Conservation (phyloP, 2,329 filamentous ascomycete genomes). For the Seiridium unicorne region DNA sequence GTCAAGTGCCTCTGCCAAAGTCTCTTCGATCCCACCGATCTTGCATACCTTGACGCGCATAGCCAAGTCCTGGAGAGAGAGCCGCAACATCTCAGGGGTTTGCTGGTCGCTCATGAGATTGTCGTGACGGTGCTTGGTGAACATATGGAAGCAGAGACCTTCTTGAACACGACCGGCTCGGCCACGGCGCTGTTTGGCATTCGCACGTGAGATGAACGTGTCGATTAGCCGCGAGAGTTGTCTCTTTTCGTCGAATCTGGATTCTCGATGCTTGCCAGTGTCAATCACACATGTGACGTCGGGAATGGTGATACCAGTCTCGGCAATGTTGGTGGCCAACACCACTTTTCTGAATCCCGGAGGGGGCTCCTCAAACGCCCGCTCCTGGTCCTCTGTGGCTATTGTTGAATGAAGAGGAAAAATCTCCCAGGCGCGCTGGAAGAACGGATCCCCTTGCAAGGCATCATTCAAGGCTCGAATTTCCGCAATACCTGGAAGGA, state of each 20-base stretch:
- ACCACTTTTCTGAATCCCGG: constrained; percentile 87
- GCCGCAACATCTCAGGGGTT: constrained; percentile 90
- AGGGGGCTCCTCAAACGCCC: constrained; percentile 84
- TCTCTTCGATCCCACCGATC: constrained; percentile 88
- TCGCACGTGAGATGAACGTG: constrained; percentile 92
- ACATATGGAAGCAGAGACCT: constrained; percentile 92
- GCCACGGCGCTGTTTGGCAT: constrained; percentile 91
- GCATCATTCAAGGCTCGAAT: constrained; percentile 87
- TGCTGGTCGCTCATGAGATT: constrained; percentile 85
- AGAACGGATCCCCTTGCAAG: constrained; percentile 72
- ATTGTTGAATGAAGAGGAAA: constrained; percentile 93
- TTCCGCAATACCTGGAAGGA: constrained; percentile 91
- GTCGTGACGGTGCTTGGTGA: constrained; percentile 88
- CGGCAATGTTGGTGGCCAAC: constrained; percentile 94
- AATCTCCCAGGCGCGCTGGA: constrained; percentile 76
- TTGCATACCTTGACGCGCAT: constrained; percentile 98
- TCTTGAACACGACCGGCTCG: constrained; percentile 94
- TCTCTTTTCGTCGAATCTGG: constrained; percentile 91
- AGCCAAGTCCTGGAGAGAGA: constrained; percentile 91
- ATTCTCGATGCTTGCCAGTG: constrained; percentile 94
- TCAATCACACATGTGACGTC: constrained; percentile 97
- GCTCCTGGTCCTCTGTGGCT: constrained; percentile 93
- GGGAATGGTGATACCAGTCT: constrained; percentile 97
- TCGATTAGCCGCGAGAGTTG: constrained; percentile 90
- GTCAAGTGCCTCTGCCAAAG: constrained; percentile 82